These are phyloP conservation scores for Apiotrichum montevideense DNA, from an alignment of 1,284 basidiomycete genomes.

Conservation along the genomic window DNA sequence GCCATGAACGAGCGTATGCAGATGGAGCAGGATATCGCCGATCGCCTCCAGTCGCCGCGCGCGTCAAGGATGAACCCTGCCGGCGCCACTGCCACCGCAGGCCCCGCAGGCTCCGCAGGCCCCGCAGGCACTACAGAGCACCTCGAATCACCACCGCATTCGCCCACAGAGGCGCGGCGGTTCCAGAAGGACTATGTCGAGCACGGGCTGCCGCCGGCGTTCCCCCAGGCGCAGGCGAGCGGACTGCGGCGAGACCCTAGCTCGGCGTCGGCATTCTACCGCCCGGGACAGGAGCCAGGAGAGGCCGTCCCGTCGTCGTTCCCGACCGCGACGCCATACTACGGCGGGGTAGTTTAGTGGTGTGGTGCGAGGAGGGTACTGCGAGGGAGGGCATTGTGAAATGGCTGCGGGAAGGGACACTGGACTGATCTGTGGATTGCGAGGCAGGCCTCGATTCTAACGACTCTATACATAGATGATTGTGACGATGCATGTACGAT, in stretches of 20 bases:
- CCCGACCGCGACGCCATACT: conserved; percentile 2
- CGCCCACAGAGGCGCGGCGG: not conserved
- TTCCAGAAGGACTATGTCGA: too few relatives aligned
- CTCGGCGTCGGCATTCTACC: conserved; percentile 4
- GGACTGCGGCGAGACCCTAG: conserved; percentile 7
- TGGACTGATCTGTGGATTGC: too few relatives aligned
- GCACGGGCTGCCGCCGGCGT: not conserved
- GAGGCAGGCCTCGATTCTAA: not conserved
- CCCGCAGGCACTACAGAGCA: not conserved
- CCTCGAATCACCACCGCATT: not conserved
- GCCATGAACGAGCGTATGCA: conserved; percentile 10
- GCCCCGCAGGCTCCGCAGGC: not conserved
- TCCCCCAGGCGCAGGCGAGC: conserved; percentile 6
- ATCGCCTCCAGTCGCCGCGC: not conserved
- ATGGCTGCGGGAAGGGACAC: not conserved
- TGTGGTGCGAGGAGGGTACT: too few relatives aligned
- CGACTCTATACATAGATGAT: not conserved
- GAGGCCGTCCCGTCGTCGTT: conserved; percentile 5
- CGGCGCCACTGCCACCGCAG: too few relatives aligned
- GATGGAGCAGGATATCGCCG: conserved; percentile 7
- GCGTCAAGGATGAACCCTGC: not conserved
- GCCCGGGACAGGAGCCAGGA: not conserved
- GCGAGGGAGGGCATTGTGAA: not conserved
- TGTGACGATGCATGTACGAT: not conserved
- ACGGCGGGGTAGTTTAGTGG: not conserved